These are phyloP conservation scores for Dactylellina parvicollis DNA, from an alignment of 2,329 filamentous ascomycete genomes.

Conservation along the genomic window DNA sequence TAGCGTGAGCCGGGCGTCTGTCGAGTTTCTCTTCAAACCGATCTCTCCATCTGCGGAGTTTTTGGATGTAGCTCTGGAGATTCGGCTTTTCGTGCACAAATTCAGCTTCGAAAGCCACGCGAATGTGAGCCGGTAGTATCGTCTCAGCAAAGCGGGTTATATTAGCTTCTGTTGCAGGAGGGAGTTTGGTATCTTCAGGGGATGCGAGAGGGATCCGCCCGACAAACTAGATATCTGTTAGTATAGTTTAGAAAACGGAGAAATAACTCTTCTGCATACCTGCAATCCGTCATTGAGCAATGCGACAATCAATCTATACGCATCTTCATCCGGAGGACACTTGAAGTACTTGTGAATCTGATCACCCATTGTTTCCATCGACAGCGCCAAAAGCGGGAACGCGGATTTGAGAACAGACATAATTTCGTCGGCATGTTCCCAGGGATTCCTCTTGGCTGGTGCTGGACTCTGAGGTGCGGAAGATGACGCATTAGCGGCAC, in stretches of 20 bases:
- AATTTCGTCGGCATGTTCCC: constrained; percentile 96
- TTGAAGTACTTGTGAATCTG: constrained; percentile 99
- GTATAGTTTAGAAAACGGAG: background rate
- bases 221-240: constrained; percentile 53
- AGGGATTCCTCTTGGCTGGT: constrained; percentile 76
- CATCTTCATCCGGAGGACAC: constrained; percentile 96
- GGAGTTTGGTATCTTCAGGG: constrained; percentile 86
- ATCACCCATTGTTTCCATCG: constrained; percentile 99
- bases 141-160: constrained; percentile 97
- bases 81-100: constrained; percentile 95
- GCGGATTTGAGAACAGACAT: constrained; percentile 95
- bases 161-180: constrained; percentile 89
- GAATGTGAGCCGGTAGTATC: constrained; percentile 91
- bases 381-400: constrained; percentile 91
- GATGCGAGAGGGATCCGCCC: constrained; percentile 57
- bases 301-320: constrained; percentile 95
- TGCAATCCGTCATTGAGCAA: constrained; percentile 91
- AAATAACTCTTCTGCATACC: constrained; percentile 46
- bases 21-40: constrained; percentile 98
- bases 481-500: constrained; percentile 59
- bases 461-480: constrained; percentile 55
- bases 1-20: constrained; percentile 75
- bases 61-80: constrained; percentile 98
- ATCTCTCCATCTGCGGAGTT: constrained; percentile 92
- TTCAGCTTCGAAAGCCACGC: constrained; percentile 96